Base-by-base conservation (phyloP, 768 basidiomycete genomes). In the Termitomyces titanicus region DNA sequence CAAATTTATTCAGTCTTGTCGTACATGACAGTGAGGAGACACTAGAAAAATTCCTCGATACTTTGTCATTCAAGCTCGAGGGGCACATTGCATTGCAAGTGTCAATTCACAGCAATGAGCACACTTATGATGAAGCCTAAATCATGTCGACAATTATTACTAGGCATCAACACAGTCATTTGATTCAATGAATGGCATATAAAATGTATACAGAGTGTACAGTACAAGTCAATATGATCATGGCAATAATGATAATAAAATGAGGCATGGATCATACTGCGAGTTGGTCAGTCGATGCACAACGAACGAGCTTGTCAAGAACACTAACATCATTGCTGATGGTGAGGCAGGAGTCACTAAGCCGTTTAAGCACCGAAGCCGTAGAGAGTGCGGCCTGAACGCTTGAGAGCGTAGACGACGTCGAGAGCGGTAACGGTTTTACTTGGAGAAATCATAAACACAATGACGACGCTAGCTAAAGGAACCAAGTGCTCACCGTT, bases 371-470 rank as follows among this genome's bases (percentile, higher is more conserved):
- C 85, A 63, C 86, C 88, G 76, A 89, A 89, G 65, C 88, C 89
- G 68, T 91, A 92, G 37, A 92, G 78, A 27, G 88, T 92, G 63
- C 88, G 81, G 29, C 85, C 85, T 17, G 84, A 85, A 39, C 83
- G 81, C 75, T 87, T 87, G 56, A 87, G 73, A 39, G 85, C 85
- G 52, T 87, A 87, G n/a, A 87, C 86, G 40, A 88, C 91, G 67
- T 92, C 91, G 64, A 94, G 84, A 2, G 91, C 89, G 15, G 90
- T 92, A 53, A 92, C 90, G 7, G 88, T 89, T 73, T 87, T 88
- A 40, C 64, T 65, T 33, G 3, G 11, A 13, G 15, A 2, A 7
- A 11, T 13, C 17, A 39, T 38, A 34, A 35, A 18, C 11, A 44
- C 15, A 20, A 50, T 3, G 0, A 46, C 29, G 24, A 44, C 37